phyloP scores from a whole-genome alignment of 306 rosid genomes.

The Abrus precatorius region DNA sequence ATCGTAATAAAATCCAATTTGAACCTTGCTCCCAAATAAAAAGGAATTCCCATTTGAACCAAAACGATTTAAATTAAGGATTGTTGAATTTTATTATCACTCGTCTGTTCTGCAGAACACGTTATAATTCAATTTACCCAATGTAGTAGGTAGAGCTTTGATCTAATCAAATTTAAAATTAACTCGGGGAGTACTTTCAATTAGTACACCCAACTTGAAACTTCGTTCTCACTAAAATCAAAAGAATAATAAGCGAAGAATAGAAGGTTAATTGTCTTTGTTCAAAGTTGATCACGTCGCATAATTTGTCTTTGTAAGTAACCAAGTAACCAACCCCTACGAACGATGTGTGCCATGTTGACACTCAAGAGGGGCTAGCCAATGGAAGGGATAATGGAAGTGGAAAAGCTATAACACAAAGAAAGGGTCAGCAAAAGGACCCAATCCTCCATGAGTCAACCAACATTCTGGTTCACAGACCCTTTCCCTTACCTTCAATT shows the following conservation, averaged over 20 bases:
- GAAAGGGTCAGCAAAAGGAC: constrained; percentile 23
- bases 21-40: neutral
- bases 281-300: neutral
- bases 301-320: neutral
- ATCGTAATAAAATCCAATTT: neutral
- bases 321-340: neutral
- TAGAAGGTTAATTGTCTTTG: neutral
- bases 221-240: neutral
- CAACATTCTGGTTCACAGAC: neutral
- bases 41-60: neutral
- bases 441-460: constrained; percentile 9
- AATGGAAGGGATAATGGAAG: neutral
- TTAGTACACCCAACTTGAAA: constrained; percentile 13
- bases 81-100: neutral
- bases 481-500: neutral
- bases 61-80: neutral
- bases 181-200: neutral
- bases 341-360: neutral
- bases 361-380: neutral
- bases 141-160: neutral
- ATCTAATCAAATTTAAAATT: neutral
- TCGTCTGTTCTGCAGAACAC: neutral
- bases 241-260: neutral
- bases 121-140: neutral
- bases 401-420: neutral